phyloP scores from a whole-genome alignment of 352 stramenopile species.

The Pilasporangium apinafurcum region DNA sequence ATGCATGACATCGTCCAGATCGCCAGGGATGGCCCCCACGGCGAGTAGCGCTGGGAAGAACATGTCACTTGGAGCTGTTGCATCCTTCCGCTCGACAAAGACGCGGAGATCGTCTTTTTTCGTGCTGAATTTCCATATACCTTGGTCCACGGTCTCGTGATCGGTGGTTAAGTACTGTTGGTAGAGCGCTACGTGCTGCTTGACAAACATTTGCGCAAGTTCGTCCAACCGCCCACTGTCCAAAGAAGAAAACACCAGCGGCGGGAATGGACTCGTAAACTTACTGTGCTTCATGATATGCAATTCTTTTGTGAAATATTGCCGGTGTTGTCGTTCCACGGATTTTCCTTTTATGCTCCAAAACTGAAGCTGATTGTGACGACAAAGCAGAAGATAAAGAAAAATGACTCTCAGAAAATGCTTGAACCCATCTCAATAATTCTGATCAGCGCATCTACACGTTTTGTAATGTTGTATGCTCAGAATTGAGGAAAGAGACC shows the following conservation, averaged over 20 bases:
- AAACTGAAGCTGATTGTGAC: too few species aligned
- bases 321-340: too few species aligned
- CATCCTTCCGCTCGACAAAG: slow-evolving; percentile 11
- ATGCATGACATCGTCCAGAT: slow-evolving; percentile 32
- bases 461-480: too few species aligned
- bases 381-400: too few species aligned
- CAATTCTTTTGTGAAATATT: too few species aligned
- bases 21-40: slow-evolving; percentile 21
- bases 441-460: too few species aligned
- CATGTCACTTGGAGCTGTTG: background rate
- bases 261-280: slow-evolving; percentile 20
- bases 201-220: slow-evolving; percentile 23
- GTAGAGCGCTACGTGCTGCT: slow-evolving; percentile 18
- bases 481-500: too few species aligned
- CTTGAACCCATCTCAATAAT: too few species aligned
- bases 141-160: slow-evolving; percentile 11
- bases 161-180: slow-evolving; percentile 17
- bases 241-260: slow-evolving; percentile 13
- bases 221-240: slow-evolving; percentile 16
- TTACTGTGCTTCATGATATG: slow-evolving; percentile 1
- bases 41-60: slow-evolving; percentile 23
- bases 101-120: slow-evolving; percentile 24
- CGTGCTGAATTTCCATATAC: slow-evolving; percentile 32
- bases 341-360: too few species aligned
- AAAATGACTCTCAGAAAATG: too few species aligned